These are phyloP conservation scores for Balansia obtecta DNA, from an alignment of 2,329 filamentous ascomycete genomes.

Conservation along the genomic window DNA sequence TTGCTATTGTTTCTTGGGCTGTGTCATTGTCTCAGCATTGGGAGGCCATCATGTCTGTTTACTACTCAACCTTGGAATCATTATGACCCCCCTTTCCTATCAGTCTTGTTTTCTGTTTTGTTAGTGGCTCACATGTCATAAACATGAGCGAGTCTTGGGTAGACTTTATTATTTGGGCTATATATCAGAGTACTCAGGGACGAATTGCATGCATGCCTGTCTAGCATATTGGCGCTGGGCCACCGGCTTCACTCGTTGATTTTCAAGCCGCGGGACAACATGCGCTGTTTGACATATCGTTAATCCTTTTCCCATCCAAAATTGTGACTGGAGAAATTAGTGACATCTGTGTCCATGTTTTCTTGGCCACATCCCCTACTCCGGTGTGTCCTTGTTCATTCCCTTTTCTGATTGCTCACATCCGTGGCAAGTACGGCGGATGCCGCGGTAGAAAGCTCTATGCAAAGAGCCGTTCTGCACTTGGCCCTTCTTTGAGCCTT, in stretches of 20 bases:
- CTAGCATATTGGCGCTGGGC: conserved; percentile 2
- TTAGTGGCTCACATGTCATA: not conserved
- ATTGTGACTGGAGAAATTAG: not conserved
- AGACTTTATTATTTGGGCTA: not conserved
- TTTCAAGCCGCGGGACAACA: not conserved
- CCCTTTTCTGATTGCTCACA: no score
- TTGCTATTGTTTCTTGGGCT: not conserved
- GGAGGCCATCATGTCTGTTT: not conserved
- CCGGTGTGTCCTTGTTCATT: no score
- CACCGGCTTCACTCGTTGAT: no score
- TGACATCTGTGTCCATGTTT: no score
- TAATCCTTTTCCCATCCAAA: not conserved
- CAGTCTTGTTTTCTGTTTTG: not conserved
- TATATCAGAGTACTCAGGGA: not conserved
- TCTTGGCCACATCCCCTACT: no score
- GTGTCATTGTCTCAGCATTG: not conserved
- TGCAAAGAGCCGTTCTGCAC: no score
- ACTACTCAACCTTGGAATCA: not conserved
- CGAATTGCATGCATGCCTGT: not conserved
- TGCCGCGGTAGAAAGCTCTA: no score
- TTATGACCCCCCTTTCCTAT: not conserved
- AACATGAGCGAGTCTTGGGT: not conserved
- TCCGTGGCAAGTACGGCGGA: no score
- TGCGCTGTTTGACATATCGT: not conserved
- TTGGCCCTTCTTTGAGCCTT: no score